phyloP scores from a whole-genome alignment of 1,284 basidiomycete species.

The Rhizoctonia solani region DNA sequence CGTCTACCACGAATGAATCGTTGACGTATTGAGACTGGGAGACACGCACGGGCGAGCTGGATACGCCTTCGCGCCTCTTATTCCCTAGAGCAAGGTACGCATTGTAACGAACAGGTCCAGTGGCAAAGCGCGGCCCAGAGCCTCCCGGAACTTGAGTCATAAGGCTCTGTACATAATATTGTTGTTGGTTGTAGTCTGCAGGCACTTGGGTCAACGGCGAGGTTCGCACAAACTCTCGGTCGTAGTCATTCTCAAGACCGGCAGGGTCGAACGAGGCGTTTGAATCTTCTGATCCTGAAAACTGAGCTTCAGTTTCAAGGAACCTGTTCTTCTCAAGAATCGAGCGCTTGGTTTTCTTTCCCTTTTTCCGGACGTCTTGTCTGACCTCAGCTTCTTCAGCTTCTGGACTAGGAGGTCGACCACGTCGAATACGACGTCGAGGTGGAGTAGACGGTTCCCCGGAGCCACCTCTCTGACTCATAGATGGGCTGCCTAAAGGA shows the following conservation, averaged over 20 bases:
- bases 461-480: slow-evolving; percentile 33
- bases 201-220: slow-evolving; percentile 70
- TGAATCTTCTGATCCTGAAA: slow-evolving; percentile 74
- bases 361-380: slow-evolving; percentile 44
- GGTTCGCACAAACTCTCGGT: slow-evolving; percentile 68
- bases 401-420: slow-evolving; percentile 43
- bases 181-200: slow-evolving; percentile 72
- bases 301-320: slow-evolving; percentile 69
- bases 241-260: slow-evolving; percentile 64
- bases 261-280: slow-evolving; percentile 54
- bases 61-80: slow-evolving; percentile 17
- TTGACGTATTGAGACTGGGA: slow-evolving; percentile 65
- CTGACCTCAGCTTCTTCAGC: slow-evolving; percentile 34
- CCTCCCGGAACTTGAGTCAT: slow-evolving; percentile 62
- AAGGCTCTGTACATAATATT: slow-evolving; percentile 68
- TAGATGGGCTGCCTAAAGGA: slow-evolving; percentile 43
- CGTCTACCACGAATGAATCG: slow-evolving; percentile 76
- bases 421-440: slow-evolving; percentile 42
- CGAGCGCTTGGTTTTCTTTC: slow-evolving; percentile 51
- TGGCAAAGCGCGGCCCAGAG: slow-evolving; percentile 58
- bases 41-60: slow-evolving; percentile 55
- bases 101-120: slow-evolving; percentile 53
- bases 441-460: slow-evolving; percentile 44
- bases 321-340: slow-evolving; percentile 42
- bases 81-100: slow-evolving; percentile 44